Evolutionary conservation across 768 basidiomycete genomes (phyloP).

Genomic region (Pulveroboletus sp.): DNA sequence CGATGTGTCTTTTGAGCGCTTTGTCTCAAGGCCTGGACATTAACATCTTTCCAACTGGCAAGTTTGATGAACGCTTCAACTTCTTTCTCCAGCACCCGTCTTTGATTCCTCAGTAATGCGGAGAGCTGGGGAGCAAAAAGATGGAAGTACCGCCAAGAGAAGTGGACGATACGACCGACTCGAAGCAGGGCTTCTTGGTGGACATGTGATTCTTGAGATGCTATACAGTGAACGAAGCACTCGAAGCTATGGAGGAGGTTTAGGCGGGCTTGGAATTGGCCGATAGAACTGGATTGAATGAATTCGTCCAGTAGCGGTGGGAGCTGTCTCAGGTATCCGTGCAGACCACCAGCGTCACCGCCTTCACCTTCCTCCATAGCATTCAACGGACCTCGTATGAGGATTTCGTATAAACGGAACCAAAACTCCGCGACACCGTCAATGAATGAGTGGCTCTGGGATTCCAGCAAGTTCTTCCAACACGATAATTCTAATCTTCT

Average conservation of each 20-base stretch:
- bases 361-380: constrained; percentile 37
- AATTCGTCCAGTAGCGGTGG: constrained; percentile 80
- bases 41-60: constrained; percentile 97
- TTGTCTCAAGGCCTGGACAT: constrained; percentile 87
- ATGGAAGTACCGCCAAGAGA: constrained; percentile 58
- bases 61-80: constrained; percentile 84
- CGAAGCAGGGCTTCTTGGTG: constrained; percentile 39
- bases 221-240: constrained; percentile 39
- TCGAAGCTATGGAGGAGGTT: constrained; percentile 66
- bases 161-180: constrained; percentile 54
- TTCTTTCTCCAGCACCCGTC: constrained; percentile 67
- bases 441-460: constrained; percentile 50
- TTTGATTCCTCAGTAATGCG: constrained; percentile 50
- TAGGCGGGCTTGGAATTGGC: constrained; percentile 73
- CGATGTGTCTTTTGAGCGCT: constrained; percentile 89
- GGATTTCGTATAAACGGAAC: constrained; percentile 83
- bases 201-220: constrained; percentile 25
- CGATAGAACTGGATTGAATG: constrained; percentile 68
- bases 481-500: constrained; percentile 82
- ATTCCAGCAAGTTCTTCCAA: constrained; percentile 78
- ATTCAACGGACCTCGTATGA: constrained; percentile 57
- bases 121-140: constrained; percentile 51
- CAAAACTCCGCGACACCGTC: constrained; percentile 68
- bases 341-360: constrained; percentile 32
- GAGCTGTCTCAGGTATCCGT: constrained; percentile 57